Percentiles rank a stretch among this genome's conserved stretches.
Conservation (phyloP, 2,329 filamentous ascomycete genomes). For the Rhinocladiella mackenziei region DNA sequence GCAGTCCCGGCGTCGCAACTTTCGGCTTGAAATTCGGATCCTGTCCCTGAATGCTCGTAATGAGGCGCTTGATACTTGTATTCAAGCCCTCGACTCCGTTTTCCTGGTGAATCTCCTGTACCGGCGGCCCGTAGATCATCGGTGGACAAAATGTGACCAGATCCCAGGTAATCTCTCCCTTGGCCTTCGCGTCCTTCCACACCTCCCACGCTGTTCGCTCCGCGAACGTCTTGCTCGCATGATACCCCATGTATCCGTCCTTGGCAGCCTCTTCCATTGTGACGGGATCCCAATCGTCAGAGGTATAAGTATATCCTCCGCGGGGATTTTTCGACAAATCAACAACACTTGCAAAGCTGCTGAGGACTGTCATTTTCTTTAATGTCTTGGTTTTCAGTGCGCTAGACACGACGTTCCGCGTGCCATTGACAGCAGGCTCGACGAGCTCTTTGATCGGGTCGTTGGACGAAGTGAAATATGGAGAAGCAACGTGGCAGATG, state of each 20-base stretch:
- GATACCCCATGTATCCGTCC: conserved; percentile 23
- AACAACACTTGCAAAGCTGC: conserved; percentile 49
- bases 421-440: conserved; percentile 29
- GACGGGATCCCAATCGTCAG: conserved; percentile 49
- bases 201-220: conserved; percentile 31
- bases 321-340: conserved; percentile 38
- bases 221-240: conserved; percentile 29
- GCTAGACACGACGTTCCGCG: conserved; percentile 27
- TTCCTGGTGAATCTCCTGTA: conserved; percentile 14
- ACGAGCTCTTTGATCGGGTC: conserved; percentile 33
- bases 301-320: conserved; percentile 45
- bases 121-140: conserved; percentile 46
- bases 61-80: conserved; percentile 8
- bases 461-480: conserved; percentile 23
- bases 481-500: conserved; percentile 27
- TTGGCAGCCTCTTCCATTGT: conserved; percentile 43
- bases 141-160: conserved; percentile 42
- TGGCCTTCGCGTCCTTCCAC: conserved; percentile 26
- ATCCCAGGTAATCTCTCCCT: conserved; percentile 17
- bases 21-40: conserved; percentile 9
- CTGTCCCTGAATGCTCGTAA: conserved; percentile 5
- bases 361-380: conserved; percentile 46
- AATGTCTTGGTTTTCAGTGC: conserved; percentile 27
- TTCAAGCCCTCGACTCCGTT: conserved; percentile 16
- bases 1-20: conserved; percentile 15